These are phyloP conservation scores for Alectoria sarmentosa DNA, from an alignment of 495 filamentous ascomycete genomes.

Conservation along the genomic window DNA sequence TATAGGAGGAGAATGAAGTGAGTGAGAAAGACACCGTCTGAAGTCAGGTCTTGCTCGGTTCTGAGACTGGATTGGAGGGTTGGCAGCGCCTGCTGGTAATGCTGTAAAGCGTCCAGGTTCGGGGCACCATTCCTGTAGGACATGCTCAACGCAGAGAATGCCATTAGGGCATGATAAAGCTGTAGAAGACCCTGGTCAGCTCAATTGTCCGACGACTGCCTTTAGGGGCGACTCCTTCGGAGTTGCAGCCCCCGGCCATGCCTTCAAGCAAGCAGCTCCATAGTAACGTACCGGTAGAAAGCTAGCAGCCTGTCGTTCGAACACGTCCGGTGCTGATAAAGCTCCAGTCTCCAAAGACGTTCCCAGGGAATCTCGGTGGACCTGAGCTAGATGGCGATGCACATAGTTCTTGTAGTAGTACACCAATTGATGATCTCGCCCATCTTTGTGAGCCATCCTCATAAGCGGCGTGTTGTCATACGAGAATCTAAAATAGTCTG, in stretches of 20 bases:
- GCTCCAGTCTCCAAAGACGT: slow-evolving; percentile 22
- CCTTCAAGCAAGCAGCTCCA: background rate
- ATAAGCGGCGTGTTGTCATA: slow-evolving; percentile 23
- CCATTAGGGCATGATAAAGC: slow-evolving; percentile 57
- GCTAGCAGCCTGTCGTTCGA: slow-evolving; percentile 40
- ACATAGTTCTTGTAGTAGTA: slow-evolving; percentile 24
- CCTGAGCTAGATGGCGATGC: slow-evolving; percentile 25
- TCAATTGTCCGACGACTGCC: background rate
- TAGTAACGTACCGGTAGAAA: slow-evolving; percentile 44
- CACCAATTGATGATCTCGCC: slow-evolving; percentile 22
- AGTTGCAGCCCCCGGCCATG: background rate
- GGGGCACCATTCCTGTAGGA: slow-evolving; percentile 40
- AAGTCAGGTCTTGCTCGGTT: slow-evolving; percentile 44
- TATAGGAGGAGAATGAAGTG: slow-evolving; percentile 57
- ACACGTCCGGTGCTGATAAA: slow-evolving; percentile 34
- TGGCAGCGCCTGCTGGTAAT: slow-evolving; percentile 50
- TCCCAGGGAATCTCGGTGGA: slow-evolving; percentile 24
- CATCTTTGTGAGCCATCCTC: slow-evolving; percentile 19
- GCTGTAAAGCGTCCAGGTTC: slow-evolving; percentile 45
- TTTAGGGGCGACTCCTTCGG: background rate
- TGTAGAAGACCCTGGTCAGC: slow-evolving; percentile 26
- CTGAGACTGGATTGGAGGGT: slow-evolving; percentile 41
- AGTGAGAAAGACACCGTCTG: slow-evolving; percentile 50
- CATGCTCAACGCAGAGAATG: slow-evolving; percentile 50
- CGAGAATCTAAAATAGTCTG: slow-evolving; percentile 18